Percentiles rank a stretch among this genome's conserved stretches.
Evolutionary conservation across 176 grass and related monocot genomes (phyloP).

Genomic region (Cenchrus fungigraminus): DNA sequence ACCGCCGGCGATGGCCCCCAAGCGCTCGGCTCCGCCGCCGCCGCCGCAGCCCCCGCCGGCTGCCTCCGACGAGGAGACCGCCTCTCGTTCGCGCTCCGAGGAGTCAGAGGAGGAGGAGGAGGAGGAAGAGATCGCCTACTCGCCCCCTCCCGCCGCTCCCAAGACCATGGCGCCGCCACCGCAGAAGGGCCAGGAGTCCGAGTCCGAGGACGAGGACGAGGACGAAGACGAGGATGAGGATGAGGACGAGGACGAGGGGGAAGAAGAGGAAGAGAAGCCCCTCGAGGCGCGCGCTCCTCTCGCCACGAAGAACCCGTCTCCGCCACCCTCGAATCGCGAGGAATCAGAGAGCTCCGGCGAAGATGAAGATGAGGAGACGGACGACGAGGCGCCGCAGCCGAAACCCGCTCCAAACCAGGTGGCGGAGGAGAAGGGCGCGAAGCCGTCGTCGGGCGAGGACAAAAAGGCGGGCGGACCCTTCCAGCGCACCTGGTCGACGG

Average conservation of each 20-base stretch:
- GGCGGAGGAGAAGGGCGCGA: neutral
- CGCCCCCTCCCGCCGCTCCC: neutral
- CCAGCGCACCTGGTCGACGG: constrained; percentile 49
- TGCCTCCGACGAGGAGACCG: constrained; percentile 38
- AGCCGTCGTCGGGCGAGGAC: neutral
- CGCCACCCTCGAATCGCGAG: neutral
- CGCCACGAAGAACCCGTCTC: constrained; percentile 20
- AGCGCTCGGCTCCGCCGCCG: constrained; percentile 24
- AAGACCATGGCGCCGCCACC: constrained; percentile 4
- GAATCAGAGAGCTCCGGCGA: constrained; percentile 15
- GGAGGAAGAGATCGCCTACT: constrained; percentile 32
- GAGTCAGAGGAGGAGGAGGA: constrained; percentile 39
- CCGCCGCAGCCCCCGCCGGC: neutral
- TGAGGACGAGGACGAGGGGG: neutral
- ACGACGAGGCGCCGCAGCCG: neutral
- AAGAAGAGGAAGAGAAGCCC: neutral
- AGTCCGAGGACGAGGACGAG: constrained; percentile 18
- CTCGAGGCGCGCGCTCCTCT: neutral
- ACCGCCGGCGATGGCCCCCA: constrained; percentile 48
- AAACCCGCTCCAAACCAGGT: neutral
- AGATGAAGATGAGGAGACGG: neutral
- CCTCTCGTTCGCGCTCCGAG: constrained; percentile 22
- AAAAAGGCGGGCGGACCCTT: neutral
- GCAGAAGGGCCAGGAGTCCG: constrained; percentile 5
- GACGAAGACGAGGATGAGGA: neutral